Conservation (phyloP, 1,284 basidiomycete genomes). For the Ceratobasidium sp. region DNA sequence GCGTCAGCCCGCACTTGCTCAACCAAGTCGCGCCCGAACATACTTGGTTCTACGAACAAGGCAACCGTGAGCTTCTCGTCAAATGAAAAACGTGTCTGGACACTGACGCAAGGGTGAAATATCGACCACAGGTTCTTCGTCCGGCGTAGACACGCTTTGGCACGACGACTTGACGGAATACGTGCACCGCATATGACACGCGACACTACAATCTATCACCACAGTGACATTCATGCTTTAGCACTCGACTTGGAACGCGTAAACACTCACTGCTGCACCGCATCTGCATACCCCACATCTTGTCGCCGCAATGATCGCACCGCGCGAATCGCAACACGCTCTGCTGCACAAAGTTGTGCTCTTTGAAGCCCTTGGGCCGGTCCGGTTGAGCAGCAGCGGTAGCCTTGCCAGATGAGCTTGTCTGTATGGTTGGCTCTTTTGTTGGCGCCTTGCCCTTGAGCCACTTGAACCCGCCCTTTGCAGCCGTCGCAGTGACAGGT, state of each 20-base stretch:
- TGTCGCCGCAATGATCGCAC: slow-evolving; percentile 96
- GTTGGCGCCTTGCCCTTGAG: slow-evolving; percentile 43
- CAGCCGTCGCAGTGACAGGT: neutral
- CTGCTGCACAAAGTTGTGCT: slow-evolving; percentile 90
- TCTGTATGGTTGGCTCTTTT: slow-evolving; percentile 40
- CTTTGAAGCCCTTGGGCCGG: slow-evolving; percentile 49
- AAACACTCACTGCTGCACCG: slow-evolving; percentile 77
- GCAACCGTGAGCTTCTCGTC: slow-evolving; percentile 30
- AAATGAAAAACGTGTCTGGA: neutral
- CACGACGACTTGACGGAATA: slow-evolving; percentile 66
- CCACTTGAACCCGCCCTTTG: slow-evolving; percentile 42
- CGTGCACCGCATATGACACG: slow-evolving; percentile 76
- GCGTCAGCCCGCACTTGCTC: slow-evolving; percentile 84
- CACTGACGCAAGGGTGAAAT: slow-evolving; percentile 61
- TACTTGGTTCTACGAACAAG: slow-evolving; percentile 67
- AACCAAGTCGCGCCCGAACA: slow-evolving; percentile 87
- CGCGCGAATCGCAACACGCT: slow-evolving; percentile 87
- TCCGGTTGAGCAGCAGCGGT: slow-evolving; percentile 40
- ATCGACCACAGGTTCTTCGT: slow-evolving; percentile 53
- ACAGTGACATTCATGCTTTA: neutral
- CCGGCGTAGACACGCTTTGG: slow-evolving; percentile 56
- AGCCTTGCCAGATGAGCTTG: slow-evolving; percentile 17
- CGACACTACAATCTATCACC: slow-evolving; percentile 66
- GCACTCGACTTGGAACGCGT: neutral
- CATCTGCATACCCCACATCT: slow-evolving; percentile 96